Evolutionary conservation across 2,329 filamentous ascomycete genomes (phyloP).

Genomic region (Scleromitrula shiraiana): DNA sequence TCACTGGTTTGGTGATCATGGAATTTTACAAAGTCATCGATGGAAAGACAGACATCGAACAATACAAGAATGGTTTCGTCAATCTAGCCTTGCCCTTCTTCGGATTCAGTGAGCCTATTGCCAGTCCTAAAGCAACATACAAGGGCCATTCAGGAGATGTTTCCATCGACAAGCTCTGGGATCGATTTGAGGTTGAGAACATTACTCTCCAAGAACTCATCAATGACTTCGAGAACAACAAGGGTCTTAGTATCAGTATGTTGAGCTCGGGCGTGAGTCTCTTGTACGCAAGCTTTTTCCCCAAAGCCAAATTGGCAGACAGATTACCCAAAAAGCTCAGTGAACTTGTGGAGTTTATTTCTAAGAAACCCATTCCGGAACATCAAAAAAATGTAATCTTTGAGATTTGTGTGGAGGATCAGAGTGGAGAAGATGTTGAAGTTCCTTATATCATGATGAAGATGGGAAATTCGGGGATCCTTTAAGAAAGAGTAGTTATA

Average conservation of each 20-base stretch:
- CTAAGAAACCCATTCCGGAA: conserved; percentile 81
- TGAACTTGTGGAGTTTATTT: conserved; percentile 78
- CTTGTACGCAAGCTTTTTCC: conserved; percentile 90
- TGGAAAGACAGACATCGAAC: conserved; percentile 91
- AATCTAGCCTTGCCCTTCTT: conserved; percentile 97
- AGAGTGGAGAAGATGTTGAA: conserved; percentile 87
- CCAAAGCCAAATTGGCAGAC: conserved; percentile 68
- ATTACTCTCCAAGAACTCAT: conserved; percentile 80
- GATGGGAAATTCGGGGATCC: conserved; percentile 26
- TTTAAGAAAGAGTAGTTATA: neutral
- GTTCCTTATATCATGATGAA: conserved; percentile 94
- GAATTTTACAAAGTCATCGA: conserved; percentile 97
- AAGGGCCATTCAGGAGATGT: conserved; percentile 70
- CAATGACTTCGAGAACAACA: conserved; percentile 63
- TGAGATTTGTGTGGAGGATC: conserved; percentile 87
- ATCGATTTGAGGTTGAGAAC: conserved; percentile 85
- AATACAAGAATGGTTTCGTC: conserved; percentile 99
- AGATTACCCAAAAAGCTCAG: conserved; percentile 77
- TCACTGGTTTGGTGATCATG: conserved; percentile 85
- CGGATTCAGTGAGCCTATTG: conserved; percentile 94
- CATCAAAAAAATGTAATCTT: conserved; percentile 96
- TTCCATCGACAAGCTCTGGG: conserved; percentile 92
- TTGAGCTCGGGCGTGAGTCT: conserved; percentile 95
- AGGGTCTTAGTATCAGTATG: conserved; percentile 81
- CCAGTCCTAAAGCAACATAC: conserved; percentile 88